Evolutionary conservation across 1,284 basidiomycete genomes (phyloP), one percentile per base, ranked within the genome.

Genomic region (Boletus sp.): DNA sequence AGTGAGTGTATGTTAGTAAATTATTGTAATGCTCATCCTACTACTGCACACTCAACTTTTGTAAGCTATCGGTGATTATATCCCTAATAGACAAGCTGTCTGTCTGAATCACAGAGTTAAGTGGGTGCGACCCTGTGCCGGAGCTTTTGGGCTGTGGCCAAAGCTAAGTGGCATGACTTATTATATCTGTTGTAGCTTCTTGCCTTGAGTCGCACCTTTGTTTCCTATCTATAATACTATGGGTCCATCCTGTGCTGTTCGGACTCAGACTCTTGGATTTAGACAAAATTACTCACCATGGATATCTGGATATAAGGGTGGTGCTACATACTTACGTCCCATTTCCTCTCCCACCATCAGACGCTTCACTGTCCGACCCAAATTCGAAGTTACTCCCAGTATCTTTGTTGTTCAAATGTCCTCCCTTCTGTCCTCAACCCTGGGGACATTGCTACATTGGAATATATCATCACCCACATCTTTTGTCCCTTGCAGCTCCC

Each of bases 191-290:
- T 3, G 35, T 38, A 19, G 37, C 37, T 19, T 38, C 37, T 38
- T 38, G 37, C 37, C 19, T 40, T 21, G 38, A 40, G 19, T 40
- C 38, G 17, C 9, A 6, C 38, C 21, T 8, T 21, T 40, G 38
- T 40, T 40, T 21, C 37, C 17, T 21, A 21, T 40, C 38, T n/a
- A 51, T 30, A 38, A 31, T 28, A 19, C 14, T 46, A 51, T 53
- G 33, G 51, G 60, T 61, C 58, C 59, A 38, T 61, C 58, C 51
- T 60, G 58, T 61, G 51, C 6, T 16, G 71, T 78, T 95, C 11
- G 10, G 35, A 51, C 48, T 46, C 48, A 55, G 46, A 48, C 14
- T 6, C 14, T 44, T 21, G 47, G 38, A 27, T 61, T 52, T 30
- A 14, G n/a, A n/a, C 10, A 4, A 25, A 52, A 54, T 40, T 46